These are phyloP conservation scores for Aurinia saxatilis DNA, from an alignment of 345 rosid species.

Conservation along the genomic window DNA sequence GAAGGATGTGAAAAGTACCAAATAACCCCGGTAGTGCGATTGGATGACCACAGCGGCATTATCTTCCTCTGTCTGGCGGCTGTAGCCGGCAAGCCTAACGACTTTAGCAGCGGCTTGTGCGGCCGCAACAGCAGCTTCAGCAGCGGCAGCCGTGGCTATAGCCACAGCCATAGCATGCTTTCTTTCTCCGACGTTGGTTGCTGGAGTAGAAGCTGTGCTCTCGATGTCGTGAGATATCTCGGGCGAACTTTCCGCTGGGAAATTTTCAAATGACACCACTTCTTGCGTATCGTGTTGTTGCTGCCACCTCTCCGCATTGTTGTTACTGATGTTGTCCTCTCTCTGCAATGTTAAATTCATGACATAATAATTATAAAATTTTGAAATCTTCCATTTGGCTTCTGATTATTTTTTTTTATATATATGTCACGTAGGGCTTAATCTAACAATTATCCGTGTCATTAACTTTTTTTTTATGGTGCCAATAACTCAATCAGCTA, in stretches of 20 bases:
- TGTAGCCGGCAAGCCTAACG: slow-evolving; percentile 79
- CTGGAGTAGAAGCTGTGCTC: slow-evolving; percentile 44
- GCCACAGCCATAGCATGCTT: slow-evolving; percentile 86
- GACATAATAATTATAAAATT: neutral
- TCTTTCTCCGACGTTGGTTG: slow-evolving; percentile 42
- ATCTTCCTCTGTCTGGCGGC: slow-evolving; percentile 70
- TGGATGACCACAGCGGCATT: slow-evolving; percentile 85
- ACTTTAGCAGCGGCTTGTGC: slow-evolving; percentile 97
- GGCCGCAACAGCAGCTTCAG: slow-evolving; percentile 89
- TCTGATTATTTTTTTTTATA: too few species aligned
- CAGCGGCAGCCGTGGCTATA: slow-evolving; percentile 88
- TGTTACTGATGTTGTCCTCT: slow-evolving; percentile 14
- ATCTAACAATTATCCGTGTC: too few species aligned
- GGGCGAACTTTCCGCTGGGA: slow-evolving; percentile 75
- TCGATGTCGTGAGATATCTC: slow-evolving; percentile 60
- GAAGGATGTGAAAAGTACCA: slow-evolving; percentile 35
- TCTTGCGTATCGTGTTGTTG: slow-evolving; percentile 57
- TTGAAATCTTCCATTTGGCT: neutral
- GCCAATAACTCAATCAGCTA: too few species aligned
- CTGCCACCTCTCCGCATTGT: slow-evolving; percentile 34
- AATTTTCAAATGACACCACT: slow-evolving; percentile 80
- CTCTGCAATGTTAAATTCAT: neutral
- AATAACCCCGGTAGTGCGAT: slow-evolving; percentile 76
- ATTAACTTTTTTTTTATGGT: too few species aligned
- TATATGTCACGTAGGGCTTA: too few species aligned